Conservation (phyloP, 306 rosid species). For the Quercus alba region DNA sequence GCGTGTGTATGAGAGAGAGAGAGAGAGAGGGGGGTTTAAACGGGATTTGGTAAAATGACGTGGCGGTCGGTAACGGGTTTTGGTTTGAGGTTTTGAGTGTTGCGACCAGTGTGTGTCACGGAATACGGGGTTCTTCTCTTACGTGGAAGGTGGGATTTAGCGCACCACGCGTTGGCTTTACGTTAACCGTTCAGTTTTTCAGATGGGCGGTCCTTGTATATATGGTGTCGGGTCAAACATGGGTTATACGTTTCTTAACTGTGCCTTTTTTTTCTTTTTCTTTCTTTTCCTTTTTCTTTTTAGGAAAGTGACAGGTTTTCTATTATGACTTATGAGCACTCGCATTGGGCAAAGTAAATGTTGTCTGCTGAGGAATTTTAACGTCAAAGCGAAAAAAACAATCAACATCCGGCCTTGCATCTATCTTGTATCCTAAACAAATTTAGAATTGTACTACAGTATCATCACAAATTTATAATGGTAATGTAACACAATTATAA, state of each 20-base stretch:
- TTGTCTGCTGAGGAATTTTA: too few species aligned
- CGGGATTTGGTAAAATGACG: constrained; percentile 13
- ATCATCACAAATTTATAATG: too few species aligned
- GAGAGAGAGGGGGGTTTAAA: background rate
- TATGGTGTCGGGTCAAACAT: background rate
- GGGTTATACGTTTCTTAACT: too few species aligned
- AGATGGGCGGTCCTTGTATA: background rate
- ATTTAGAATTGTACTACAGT: too few species aligned
- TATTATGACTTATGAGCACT: too few species aligned
- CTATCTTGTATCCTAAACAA: too few species aligned
- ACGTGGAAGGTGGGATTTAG: background rate
- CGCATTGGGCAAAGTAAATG: too few species aligned
- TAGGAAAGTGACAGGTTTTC: background rate
- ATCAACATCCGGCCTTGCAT: too few species aligned
- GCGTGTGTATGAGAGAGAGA: background rate
- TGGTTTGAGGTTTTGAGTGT: background rate
- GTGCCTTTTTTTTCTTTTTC: too few species aligned
- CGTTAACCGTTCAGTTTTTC: background rate
- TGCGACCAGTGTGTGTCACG: constrained; percentile 17
- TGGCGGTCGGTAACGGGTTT: constrained; percentile 28
- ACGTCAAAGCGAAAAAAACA: too few species aligned
- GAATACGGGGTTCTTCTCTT: background rate
- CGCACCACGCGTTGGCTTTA: background rate
- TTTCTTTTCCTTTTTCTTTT: background rate
- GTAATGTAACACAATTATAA: too few species aligned